These are phyloP conservation scores for Hura crepitans DNA, from an alignment of 441 rosid genomes.

Conservation along the genomic window DNA sequence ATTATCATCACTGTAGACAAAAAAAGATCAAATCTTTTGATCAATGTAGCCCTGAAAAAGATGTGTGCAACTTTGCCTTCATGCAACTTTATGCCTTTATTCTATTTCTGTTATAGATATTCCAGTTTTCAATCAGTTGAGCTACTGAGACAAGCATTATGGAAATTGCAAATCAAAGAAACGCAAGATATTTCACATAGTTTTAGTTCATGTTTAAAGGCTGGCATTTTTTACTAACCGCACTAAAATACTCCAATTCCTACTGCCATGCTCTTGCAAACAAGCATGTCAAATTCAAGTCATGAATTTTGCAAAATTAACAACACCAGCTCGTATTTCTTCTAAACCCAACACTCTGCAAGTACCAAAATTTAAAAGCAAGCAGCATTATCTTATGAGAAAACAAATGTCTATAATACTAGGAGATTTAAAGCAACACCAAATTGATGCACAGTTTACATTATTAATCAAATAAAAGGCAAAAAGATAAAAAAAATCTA, in stretches of 20 bases:
- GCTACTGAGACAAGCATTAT: background rate
- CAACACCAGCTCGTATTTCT: background rate
- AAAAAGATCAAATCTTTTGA: constrained; percentile 2
- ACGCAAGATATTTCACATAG: background rate
- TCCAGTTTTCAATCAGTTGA: background rate
- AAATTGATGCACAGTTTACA: background rate
- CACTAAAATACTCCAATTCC: background rate
- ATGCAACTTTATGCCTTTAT: background rate
- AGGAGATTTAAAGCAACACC: background rate
- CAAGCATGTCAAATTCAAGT: background rate
- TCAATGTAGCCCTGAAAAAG: background rate
- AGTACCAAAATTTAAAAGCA: background rate
- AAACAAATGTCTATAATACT: background rate
- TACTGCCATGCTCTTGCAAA: background rate
- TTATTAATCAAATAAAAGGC: background rate
- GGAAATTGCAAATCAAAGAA: constrained; percentile 4
- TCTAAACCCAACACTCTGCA: background rate
- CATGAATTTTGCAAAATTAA: background rate
- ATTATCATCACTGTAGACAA: background rate
- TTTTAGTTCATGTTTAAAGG: background rate
- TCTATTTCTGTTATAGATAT: background rate
- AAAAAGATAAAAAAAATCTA: background rate
- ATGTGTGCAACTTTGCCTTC: background rate
- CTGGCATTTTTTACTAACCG: background rate
- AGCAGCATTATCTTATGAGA: background rate